Conservation (phyloP, 805 yeast genomes). For the Suhomyces sp. region DNA sequence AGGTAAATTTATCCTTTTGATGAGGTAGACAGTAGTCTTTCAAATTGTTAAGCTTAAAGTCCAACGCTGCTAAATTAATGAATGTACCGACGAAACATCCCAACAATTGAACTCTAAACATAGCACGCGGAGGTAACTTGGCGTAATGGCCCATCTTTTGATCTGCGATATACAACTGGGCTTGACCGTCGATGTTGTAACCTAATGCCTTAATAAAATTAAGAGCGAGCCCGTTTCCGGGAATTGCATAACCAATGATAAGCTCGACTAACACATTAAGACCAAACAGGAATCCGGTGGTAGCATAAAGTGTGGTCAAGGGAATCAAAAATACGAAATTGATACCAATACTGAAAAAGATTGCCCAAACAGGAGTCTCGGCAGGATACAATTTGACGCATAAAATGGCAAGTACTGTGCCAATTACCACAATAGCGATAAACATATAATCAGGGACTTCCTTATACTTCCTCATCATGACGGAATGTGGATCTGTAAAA, state of each 20-base stretch:
- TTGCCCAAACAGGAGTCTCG: slow-evolving; percentile 36
- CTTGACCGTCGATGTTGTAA: slow-evolving; percentile 55
- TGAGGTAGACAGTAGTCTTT: slow-evolving; percentile 18
- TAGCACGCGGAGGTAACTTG: slow-evolving; percentile 55
- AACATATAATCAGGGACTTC: slow-evolving; percentile 38
- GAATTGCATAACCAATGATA: slow-evolving; percentile 37
- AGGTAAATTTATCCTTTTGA: slow-evolving; percentile 23
- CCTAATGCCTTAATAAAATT: slow-evolving; percentile 58
- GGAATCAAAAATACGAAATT: slow-evolving; percentile 35
- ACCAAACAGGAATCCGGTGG: slow-evolving; percentile 32
- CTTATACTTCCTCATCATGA: slow-evolving; percentile 31
- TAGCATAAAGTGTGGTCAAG: slow-evolving; percentile 24
- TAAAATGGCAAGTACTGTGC: slow-evolving; percentile 31
- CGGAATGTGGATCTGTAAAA: slow-evolving; percentile 30
- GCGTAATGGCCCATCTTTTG: slow-evolving; percentile 65
- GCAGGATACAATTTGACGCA: slow-evolving; percentile 31
- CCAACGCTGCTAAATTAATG: slow-evolving; percentile 18
- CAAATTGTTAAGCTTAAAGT: slow-evolving; percentile 16
- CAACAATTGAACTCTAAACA: slow-evolving; percentile 23
- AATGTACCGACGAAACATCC: slow-evolving; percentile 18
- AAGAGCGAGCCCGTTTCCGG: slow-evolving; percentile 37
- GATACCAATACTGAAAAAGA: slow-evolving; percentile 32
- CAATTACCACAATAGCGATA: slow-evolving; percentile 21
- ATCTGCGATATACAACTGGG: slow-evolving; percentile 51
- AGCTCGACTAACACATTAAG: slow-evolving; percentile 37